A percentile compares a stretch with the other conserved stretches of the same genome.
These are phyloP conservation scores for Trichoderma oligosporum DNA, from an alignment of 2,329 filamentous ascomycete species.

Conservation along the genomic window DNA sequence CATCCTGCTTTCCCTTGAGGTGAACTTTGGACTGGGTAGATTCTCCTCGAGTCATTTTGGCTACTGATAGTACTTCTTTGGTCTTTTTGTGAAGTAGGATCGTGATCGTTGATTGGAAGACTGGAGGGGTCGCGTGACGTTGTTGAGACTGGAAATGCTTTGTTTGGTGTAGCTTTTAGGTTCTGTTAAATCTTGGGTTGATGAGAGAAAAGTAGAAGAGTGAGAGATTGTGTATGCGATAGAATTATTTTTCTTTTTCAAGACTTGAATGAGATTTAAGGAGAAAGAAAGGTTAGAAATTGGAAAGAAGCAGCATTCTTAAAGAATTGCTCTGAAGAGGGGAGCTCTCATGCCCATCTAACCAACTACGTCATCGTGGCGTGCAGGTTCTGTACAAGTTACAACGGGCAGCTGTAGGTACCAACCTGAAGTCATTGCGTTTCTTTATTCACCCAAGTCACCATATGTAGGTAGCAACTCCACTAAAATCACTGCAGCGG, in stretches of 20 bases:
- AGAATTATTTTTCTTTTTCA: not conserved
- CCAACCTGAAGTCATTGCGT: not conserved
- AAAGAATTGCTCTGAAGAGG: constrained; percentile 11
- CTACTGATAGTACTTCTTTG: constrained; percentile 20
- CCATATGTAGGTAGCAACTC: constrained; percentile 6
- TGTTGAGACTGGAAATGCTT: constrained; percentile 18
- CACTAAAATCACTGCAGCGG: constrained; percentile 2
- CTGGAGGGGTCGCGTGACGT: constrained; percentile 8
- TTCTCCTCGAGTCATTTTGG: constrained; percentile 69
- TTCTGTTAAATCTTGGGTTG: not conserved
- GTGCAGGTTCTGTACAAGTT: constrained; percentile 9
- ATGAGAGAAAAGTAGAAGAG: not conserved
- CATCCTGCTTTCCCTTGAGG: constrained; percentile 68
- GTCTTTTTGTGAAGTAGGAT: constrained; percentile 12
- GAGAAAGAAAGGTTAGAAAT: constrained; percentile 1
- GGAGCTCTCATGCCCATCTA: constrained; percentile 17
- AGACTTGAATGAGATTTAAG: constrained; percentile 4
- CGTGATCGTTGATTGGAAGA: constrained; percentile 1
- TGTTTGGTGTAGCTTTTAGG: constrained; percentile 13
- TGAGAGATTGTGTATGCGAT: not conserved
- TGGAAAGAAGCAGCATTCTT: constrained; percentile 14
- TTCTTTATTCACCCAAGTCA: not conserved
- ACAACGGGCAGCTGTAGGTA: not conserved
- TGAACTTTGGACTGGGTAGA: constrained; percentile 71
- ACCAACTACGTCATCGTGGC: constrained; percentile 23